Percentiles rank a stretch among this genome's conserved stretches.
These are phyloP conservation scores for Corrigiola litoralis DNA, from an alignment of 179 eudicot species.

Conservation along the genomic window DNA sequence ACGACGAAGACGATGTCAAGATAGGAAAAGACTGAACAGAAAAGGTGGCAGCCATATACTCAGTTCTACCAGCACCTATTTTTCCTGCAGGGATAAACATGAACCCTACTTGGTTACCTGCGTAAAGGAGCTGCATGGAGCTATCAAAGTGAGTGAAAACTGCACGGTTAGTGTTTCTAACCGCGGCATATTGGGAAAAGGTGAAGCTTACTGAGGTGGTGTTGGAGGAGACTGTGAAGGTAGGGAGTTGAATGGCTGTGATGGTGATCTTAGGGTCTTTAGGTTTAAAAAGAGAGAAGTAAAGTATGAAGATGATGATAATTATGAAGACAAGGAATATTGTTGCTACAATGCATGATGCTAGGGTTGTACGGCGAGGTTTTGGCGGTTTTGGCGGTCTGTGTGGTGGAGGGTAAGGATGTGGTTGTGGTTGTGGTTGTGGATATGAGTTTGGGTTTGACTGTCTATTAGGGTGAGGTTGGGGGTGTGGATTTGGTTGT, in stretches of 20 bases:
- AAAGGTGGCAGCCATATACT: slow-evolving; percentile 63
- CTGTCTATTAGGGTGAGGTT: background rate
- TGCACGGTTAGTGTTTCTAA: slow-evolving; percentile 67
- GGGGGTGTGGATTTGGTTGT: slow-evolving; percentile 6
- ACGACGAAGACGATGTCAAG: slow-evolving; percentile 5
- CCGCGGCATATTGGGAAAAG: slow-evolving; percentile 73
- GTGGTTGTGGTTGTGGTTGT: slow-evolving; percentile 8
- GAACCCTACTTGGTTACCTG: slow-evolving; percentile 66
- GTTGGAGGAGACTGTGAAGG: slow-evolving; percentile 54
- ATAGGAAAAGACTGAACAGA: slow-evolving; percentile 60
- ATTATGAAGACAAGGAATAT: slow-evolving; percentile 58
- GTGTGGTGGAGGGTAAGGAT: slow-evolving; percentile 8
- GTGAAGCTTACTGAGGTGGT: slow-evolving; percentile 68
- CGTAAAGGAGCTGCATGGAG: slow-evolving; percentile 61
- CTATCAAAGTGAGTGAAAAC: slow-evolving; percentile 77
- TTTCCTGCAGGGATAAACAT: slow-evolving; percentile 82
- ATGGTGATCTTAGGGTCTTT: slow-evolving; percentile 53
- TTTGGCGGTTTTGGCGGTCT: slow-evolving; percentile 18
- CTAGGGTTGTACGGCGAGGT: slow-evolving; percentile 53
- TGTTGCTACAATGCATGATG: slow-evolving; percentile 79
- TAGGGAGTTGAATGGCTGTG: slow-evolving; percentile 61
- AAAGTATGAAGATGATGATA: slow-evolving; percentile 51
- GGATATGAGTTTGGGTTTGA: background rate
- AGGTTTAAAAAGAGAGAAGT: slow-evolving; percentile 76
- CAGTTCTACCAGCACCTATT: slow-evolving; percentile 45